Percentiles rank a stretch among this genome's conserved stretches.
These are phyloP conservation scores for Aspergillus clavatus DNA, from an alignment of 2,329 filamentous ascomycete genomes.

Conservation along the genomic window DNA sequence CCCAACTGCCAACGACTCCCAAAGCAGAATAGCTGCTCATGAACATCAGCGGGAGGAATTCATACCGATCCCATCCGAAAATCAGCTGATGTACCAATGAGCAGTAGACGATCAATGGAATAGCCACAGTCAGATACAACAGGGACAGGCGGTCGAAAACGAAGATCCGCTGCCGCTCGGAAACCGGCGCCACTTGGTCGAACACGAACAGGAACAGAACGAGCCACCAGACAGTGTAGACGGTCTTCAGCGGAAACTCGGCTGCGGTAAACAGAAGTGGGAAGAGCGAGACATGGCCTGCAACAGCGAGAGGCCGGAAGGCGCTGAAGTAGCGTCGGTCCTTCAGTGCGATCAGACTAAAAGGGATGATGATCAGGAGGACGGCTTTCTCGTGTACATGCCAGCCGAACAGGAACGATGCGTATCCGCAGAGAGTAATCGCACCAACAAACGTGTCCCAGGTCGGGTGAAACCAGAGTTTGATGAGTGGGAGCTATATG, in stretches of 20 bases:
- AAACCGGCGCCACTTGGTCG: constrained; percentile 80
- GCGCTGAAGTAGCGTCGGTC: constrained; percentile 87
- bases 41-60: constrained; percentile 95
- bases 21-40: constrained; percentile 90
- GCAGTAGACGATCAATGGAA: constrained; percentile 84
- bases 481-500: constrained; percentile 64
- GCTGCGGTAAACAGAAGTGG: constrained; percentile 86
- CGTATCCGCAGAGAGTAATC: constrained; percentile 88
- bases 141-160: constrained; percentile 86
- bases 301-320: constrained; percentile 85
- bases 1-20: constrained; percentile 92
- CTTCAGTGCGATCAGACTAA: constrained; percentile 84
- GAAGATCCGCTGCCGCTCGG: constrained; percentile 74
- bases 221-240: constrained; percentile 91
- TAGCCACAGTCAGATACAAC: constrained; percentile 81
- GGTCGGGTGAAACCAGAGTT: constrained; percentile 72
- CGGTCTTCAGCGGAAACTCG: constrained; percentile 89
- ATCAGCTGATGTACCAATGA: constrained; percentile 77
- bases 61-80: constrained; percentile 67
- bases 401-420: constrained; percentile 96
- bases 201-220: constrained; percentile 80
- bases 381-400: constrained; percentile 98
- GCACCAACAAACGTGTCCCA: constrained; percentile 89
- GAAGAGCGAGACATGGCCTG: constrained; percentile 92
- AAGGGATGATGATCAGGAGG: constrained; percentile 87